Evolutionary conservation across 306 rosid genomes (phyloP), one percentile per base, ranked within the genome.

Genomic region (Prunus dulcis): DNA sequence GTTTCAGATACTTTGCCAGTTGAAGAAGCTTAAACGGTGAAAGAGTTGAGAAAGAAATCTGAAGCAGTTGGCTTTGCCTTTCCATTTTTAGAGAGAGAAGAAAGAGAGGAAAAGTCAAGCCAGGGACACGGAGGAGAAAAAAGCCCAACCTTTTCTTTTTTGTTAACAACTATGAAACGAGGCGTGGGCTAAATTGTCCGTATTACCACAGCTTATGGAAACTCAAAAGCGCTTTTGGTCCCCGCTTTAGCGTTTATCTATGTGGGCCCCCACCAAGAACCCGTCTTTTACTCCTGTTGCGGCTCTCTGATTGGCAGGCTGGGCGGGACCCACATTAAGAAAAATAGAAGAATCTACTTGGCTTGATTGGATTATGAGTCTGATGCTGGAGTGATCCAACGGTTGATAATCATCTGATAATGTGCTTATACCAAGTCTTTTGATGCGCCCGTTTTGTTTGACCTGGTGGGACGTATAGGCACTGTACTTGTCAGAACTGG

Each of bases 51-150:
- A 27, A 4, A 17, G 30, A 32, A 27, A 73, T 17, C 65, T 27
- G 45, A 73, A 18, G 77, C 77, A 17, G 77, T 11, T 13, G 65
- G 12, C 50, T 9, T 9, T 18, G 50, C 32, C 19, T 72, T 32
- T 43, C 8, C 56, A 46, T 60, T 58, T 58, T 43, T 20, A 73
- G 15, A 12, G 57, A 73, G 30, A 18, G 43, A 19, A 45, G 9
- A 10, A 10, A 38, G 19, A 73, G 15, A 13, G 2, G 41, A 72
- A 12, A 76, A 52, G 66, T 65, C 72, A 51, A 76, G 71, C 61
- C 12, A 3, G 20, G 49, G 65, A 25, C 25, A 20, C 6, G 20
- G 67, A 61, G 15, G 34, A 27, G 10, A 61, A 71, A 11, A 32
- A 11, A 32, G 17, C 62, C 58, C 13, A 28, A 2, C 19, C 14